Percentiles rank a stretch among this genome's conserved stretches.
phyloP scores from a whole-genome alignment of 2,329 filamentous ascomycete genomes.

The Nectriaceae sp. region DNA sequence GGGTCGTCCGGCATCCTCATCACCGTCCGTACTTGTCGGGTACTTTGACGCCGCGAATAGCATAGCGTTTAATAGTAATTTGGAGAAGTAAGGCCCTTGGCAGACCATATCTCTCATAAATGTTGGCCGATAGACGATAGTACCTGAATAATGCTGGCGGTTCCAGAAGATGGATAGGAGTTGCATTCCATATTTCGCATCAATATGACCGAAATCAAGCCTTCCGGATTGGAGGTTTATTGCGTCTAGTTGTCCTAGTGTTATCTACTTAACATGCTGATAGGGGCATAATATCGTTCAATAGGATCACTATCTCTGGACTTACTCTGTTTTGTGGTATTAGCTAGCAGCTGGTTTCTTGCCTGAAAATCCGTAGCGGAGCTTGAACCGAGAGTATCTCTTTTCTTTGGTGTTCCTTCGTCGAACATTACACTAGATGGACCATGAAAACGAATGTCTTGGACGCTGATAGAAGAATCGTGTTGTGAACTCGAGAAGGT shows the following conservation, averaged over 20 bases:
- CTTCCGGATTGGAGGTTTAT: slow-evolving; percentile 43
- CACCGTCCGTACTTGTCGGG: slow-evolving; percentile 25
- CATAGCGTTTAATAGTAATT: slow-evolving; percentile 57
- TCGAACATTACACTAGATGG: slow-evolving; percentile 21
- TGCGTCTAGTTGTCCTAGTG: slow-evolving; percentile 44
- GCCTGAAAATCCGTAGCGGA: not conserved
- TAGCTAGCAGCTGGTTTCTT: slow-evolving; percentile 17
- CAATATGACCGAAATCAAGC: slow-evolving; percentile 52
- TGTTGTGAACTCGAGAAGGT: no score
- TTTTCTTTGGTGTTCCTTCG: not conserved
- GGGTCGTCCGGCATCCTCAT: slow-evolving; percentile 33
- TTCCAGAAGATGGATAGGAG: slow-evolving; percentile 55
- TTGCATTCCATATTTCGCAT: slow-evolving; percentile 51
- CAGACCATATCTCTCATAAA: slow-evolving; percentile 57
- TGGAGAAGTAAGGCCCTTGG: slow-evolving; percentile 57
- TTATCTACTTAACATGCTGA: no score
- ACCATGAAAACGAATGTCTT: slow-evolving; percentile 27
- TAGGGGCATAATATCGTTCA: no score
- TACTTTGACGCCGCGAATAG: slow-evolving; percentile 39
- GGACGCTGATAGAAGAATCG: no score
- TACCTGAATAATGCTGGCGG: slow-evolving; percentile 48
- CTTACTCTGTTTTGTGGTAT: slow-evolving; percentile 18
- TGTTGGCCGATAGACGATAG: slow-evolving; percentile 51
- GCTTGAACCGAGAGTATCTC: not conserved
- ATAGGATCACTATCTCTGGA: not conserved